Conservation (phyloP, 129 eudicot genomes). For the Tanacetum coccineum region DNA sequence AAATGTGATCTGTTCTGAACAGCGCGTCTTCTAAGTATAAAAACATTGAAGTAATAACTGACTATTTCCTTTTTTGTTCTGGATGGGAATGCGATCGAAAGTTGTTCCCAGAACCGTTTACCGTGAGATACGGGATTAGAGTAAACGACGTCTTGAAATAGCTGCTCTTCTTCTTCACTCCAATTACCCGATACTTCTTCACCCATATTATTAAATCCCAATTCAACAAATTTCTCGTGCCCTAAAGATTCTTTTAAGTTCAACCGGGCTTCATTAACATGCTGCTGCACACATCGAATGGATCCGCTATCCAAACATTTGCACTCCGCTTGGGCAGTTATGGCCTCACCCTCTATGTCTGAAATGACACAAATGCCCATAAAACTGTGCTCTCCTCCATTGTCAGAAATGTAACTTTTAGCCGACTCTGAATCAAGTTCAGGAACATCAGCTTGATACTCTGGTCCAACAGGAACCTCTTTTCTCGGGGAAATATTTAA, state of each 20-base stretch:
- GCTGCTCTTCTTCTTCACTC: conserved; percentile 45
- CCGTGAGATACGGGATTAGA: conserved; percentile 46
- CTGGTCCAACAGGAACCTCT: conserved; percentile 54
- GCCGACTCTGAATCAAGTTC: conserved; percentile 25
- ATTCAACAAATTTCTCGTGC: conserved; percentile 29
- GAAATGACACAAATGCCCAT: conserved; percentile 36
- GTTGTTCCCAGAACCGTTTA: conserved; percentile 46
- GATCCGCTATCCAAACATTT: conserved; percentile 47
- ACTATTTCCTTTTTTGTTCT: conserved; percentile 44
- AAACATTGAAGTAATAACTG: conserved; percentile 63
- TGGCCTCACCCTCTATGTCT: conserved; percentile 8
- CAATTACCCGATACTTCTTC: conserved; percentile 48
- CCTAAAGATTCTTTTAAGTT: conserved; percentile 36
- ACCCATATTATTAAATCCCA: conserved; percentile 61
- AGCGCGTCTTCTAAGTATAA: conserved; percentile 52
- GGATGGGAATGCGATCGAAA: conserved; percentile 34
- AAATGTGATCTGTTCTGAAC: conserved; percentile 45
- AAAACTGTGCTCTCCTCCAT: conserved; percentile 17
- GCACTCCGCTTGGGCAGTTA: conserved; percentile 29
- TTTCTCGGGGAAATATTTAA: conserved; percentile 43
- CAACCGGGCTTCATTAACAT: conserved; percentile 49
- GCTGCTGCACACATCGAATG: conserved; percentile 54
- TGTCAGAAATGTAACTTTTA: conserved; percentile 8
- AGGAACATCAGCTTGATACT: conserved; percentile 57
- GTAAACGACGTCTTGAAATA: conserved; percentile 48